Conservation (phyloP, 2,329 filamentous ascomycete genomes). For the Westerdykella aurantiaca region DNA sequence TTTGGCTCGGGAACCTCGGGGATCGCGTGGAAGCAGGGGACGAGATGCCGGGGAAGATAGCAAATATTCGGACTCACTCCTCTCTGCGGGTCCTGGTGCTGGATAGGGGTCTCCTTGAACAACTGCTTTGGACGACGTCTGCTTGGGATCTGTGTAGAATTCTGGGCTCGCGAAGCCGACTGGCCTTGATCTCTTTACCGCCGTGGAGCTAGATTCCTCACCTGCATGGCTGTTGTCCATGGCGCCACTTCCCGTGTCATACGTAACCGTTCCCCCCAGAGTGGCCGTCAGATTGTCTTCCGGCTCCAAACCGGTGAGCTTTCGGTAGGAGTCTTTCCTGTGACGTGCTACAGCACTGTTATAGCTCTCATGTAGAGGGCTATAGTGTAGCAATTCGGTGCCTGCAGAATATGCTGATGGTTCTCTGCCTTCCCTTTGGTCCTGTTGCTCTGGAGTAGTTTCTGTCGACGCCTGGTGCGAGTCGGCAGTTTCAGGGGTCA, state of each 20-base stretch:
- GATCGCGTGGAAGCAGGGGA: too few relatives aligned
- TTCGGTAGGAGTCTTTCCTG: constrained; percentile 31
- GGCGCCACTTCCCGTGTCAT: constrained; percentile 36
- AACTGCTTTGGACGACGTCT: not conserved
- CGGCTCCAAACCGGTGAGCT: constrained; percentile 28
- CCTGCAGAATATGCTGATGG: not conserved
- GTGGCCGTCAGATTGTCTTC: constrained; percentile 36
- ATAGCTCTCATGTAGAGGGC: not conserved
- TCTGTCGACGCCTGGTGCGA: too few relatives aligned
- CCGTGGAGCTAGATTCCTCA: constrained; percentile 14
- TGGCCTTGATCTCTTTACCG: constrained; percentile 8
- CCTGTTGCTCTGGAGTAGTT: too few relatives aligned
- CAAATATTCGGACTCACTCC: too few relatives aligned
- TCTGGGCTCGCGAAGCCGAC: not conserved
- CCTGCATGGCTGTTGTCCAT: constrained; percentile 35
- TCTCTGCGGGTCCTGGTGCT: too few relatives aligned
- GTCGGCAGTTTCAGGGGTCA: too few relatives aligned
- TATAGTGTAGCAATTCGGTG: too few relatives aligned
- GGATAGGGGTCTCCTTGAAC: too few relatives aligned
- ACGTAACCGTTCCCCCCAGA: constrained; percentile 31
- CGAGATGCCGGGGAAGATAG: too few relatives aligned
- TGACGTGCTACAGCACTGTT: not conserved
- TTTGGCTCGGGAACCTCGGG: too few relatives aligned
- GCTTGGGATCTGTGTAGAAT: not conserved
- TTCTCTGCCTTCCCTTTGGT: not conserved